phyloP scores from a whole-genome alignment of 805 yeast species.

The Zygoascus bituminiphila region DNA sequence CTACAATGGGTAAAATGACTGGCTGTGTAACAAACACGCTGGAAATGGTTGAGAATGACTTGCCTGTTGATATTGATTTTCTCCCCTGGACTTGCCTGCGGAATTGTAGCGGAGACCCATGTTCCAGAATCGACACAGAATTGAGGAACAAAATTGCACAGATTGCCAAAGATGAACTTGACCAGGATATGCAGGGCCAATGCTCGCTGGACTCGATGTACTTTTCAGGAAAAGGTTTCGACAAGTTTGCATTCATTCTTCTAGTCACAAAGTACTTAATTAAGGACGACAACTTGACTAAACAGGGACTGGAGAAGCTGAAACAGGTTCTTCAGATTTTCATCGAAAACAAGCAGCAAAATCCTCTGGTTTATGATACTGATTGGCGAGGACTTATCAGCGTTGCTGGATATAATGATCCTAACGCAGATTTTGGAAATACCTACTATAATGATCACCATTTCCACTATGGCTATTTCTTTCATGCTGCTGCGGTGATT shows the following conservation, averaged over 20 bases:
- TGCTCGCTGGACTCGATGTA: conserved; percentile 78
- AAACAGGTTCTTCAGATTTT: conserved; percentile 65
- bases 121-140: conserved; percentile 1
- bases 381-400: conserved; percentile 41
- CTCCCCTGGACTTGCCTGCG: conserved; percentile 46
- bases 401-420: conserved; percentile 25
- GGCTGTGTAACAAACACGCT: conserved; percentile 30
- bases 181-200: conserved; percentile 47
- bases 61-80: conserved; percentile 40
- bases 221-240: conserved; percentile 78
- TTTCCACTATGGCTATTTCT: conserved; percentile 75
- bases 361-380: conserved; percentile 70
- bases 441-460: conserved; percentile 77
- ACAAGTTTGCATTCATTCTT: conserved; percentile 81
- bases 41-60: conserved; percentile 27
- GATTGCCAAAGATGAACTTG: conserved; percentile 44
- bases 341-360: conserved; percentile 54
- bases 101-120: neutral
- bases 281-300: conserved; percentile 48
- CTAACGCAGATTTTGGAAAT: conserved; percentile 62
- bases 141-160: conserved; percentile 24
- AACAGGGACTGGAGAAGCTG: conserved; percentile 45
- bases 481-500: conserved; percentile 74
- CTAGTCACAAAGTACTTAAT: conserved; percentile 55
- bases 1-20: conserved; percentile 36